Evolutionary conservation across 768 basidiomycete genomes (phyloP), one percentile per base, ranked within the genome.

Genomic region (Boletus insuetus): DNA sequence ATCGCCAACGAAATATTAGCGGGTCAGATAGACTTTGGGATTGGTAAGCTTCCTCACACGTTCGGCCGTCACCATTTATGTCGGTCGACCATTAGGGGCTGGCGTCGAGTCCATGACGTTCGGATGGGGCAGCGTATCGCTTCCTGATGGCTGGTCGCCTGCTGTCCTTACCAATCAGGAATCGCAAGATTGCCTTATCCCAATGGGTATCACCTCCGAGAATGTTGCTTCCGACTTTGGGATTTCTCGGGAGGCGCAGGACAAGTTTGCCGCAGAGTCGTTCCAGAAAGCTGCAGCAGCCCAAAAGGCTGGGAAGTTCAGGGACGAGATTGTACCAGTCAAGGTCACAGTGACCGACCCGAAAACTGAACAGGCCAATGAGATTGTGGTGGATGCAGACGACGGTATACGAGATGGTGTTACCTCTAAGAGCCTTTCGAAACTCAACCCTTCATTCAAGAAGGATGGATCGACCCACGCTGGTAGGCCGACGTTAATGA

Each of bases 191-290:
- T 94, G 91, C 67, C 77, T 89, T 26, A 76, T 91, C 54, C 91
- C 91, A 42, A 93, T 93, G 91, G 94, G 94, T 35, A 86, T 94
- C 75, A 94, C 94, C 19, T 92, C 89, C n/a, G 93, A 95, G 76
- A 94, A 94, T 69, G 91, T 94, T 60, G 91, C 94, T 13, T 69
- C 77, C 46, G 84, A 92, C 52, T 95, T 81, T 71, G 75, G 77
- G 55, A 83, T 96, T 68, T 76, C 86, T 29, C 87, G 94, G 50
- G 76, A 78, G 46, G 73, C 70, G n/a, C 91, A 95, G 73, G 94
- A 96, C 75, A 81, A 78, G 53, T 94, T 95, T 64, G 86, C 94
- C 7, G 91, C 91, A 14, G 71, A 76, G 42, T 94, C 91, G 0
- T 93, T 91, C 82, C 84, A 86, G 64, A 91, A 91, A 68, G 94